Evolutionary conservation across 2,329 filamentous ascomycete species (phyloP), one percentile per base, ranked within the genome.

Genomic region (Fusarium lateritium): DNA sequence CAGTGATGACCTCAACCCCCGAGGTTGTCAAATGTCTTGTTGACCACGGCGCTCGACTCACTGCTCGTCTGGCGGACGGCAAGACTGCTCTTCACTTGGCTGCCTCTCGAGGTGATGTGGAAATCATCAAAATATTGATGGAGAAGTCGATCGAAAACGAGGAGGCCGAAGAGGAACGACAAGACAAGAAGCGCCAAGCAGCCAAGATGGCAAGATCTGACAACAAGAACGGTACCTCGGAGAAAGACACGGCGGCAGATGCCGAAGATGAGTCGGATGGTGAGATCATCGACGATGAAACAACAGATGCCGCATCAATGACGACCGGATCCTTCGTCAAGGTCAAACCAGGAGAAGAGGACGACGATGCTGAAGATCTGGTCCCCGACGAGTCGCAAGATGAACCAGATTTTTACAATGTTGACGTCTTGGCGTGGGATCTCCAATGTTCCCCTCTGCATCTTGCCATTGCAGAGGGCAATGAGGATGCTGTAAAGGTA

Each of bases 21-120:
- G 88, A 92, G 39, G 84, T 97, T 60, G 91, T 96, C 2, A 85
- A 91, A 65, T 86, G 83, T 47, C 84, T 97, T 2, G 88, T 97
- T 26, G 86, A 94, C 65, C 84, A 89, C 59, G 92, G 91, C 4
- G 90, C 92, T 34, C 88, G 93, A 17, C 80, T 97, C 24, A 87
- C 94, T 24, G 86, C 92, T 50, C 88, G 94, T 50, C 77, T 97
- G 39, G 92, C 91, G 0, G 94, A 96, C 77, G 94, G 94, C 5
- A 87, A 88, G 69, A 97, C 93, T 4, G 91, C 93, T 10, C 83
- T 97, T n/a, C 94, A 97, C 77, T 82, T 97, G 31, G 93, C 93
- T 19, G 92, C 92, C 19, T 86, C 89, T 44, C 86, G 91, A 22
- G 94, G 94, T 1, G 81, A 89, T 67, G 76, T 81, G 2, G 88